A percentile compares a stretch with the other conserved stretches of the same genome.
Evolutionary conservation across 805 yeast genomes (phyloP).

Genomic region (Maudiozyma pseudohumilis): DNA sequence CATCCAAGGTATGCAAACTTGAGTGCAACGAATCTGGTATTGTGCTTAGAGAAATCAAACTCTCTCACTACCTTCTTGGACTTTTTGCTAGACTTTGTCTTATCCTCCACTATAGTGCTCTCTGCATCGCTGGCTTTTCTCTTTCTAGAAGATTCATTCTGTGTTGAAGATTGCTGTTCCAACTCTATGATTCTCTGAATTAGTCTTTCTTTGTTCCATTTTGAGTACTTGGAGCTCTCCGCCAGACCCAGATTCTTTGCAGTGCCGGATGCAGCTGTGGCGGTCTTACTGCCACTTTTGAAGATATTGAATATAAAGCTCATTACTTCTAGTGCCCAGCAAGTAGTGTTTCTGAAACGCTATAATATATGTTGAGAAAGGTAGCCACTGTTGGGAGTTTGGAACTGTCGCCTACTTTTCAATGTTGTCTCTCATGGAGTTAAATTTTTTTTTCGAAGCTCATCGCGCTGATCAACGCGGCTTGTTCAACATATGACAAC

Average conservation of each 20-base stretch:
- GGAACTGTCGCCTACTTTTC: too few relatives aligned
- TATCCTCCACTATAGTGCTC: too few relatives aligned
- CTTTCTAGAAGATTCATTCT: constrained; percentile 1
- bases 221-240: constrained; percentile 34
- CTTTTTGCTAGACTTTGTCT: constrained; percentile 15
- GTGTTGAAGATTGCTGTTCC: constrained; percentile 30
- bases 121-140: constrained; percentile 2
- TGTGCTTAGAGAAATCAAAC: constrained; percentile 57
- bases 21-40: constrained; percentile 64
- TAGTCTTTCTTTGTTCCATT: constrained; percentile 60
- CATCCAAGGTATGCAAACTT: constrained; percentile 86
- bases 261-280: not conserved
- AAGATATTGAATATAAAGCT: constrained; percentile 12
- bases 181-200: constrained; percentile 46
- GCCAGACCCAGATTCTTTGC: not conserved
- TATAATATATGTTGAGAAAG: not conserved
- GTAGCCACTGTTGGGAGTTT: not conserved
- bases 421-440: too few relatives aligned
- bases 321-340: constrained; percentile 7
- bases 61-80: constrained; percentile 31
- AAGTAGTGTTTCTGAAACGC: not conserved
- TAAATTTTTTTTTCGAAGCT: not conserved
- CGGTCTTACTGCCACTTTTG: constrained; percentile 6
- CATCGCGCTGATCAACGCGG: not conserved
- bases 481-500: not conserved